phyloP scores from a whole-genome alignment of 257 asterid genomes.

The Verbascum thapsus region DNA sequence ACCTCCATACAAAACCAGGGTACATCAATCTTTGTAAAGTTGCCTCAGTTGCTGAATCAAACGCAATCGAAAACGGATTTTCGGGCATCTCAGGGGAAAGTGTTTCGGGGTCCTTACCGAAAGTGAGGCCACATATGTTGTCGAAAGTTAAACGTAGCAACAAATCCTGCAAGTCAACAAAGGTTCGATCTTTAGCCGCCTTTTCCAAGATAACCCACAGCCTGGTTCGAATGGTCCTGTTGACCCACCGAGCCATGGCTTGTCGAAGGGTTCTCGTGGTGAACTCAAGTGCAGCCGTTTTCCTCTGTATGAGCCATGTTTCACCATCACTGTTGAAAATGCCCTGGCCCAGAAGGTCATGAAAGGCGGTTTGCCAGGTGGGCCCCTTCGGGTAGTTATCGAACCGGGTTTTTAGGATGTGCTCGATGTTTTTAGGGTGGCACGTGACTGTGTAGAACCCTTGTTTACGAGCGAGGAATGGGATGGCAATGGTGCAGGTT shows the following conservation, averaged over 20 bases:
- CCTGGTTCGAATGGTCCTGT: slow-evolving; percentile 75
- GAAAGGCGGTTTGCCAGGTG: slow-evolving; percentile 82
- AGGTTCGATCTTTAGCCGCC: slow-evolving; percentile 45
- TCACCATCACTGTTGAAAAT: slow-evolving; percentile 89
- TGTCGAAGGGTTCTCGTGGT: slow-evolving; percentile 89
- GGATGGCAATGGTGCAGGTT: slow-evolving; percentile 67
- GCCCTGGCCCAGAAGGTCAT: slow-evolving; percentile 83
- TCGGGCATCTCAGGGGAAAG: slow-evolving; percentile 75
- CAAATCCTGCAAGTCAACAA: slow-evolving; percentile 76
- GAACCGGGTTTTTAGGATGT: slow-evolving; percentile 76
- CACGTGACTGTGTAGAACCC: slow-evolving; percentile 82
- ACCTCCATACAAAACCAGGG: slow-evolving; percentile 73
- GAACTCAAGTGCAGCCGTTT: slow-evolving; percentile 86
- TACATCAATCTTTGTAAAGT: slow-evolving; percentile 69
- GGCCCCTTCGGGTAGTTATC: slow-evolving; percentile 90
- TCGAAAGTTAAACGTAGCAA: slow-evolving; percentile 72
- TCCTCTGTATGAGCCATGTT: slow-evolving; percentile 80
- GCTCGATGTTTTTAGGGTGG: slow-evolving; percentile 81
- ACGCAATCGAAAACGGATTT: slow-evolving; percentile 67
- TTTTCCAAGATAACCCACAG: slow-evolving; percentile 69
- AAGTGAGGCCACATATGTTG: slow-evolving; percentile 80
- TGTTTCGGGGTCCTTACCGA: slow-evolving; percentile 85
- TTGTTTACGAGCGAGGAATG: slow-evolving; percentile 61
- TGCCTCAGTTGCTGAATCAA: slow-evolving; percentile 87
- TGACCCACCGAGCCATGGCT: slow-evolving; percentile 94